Evolutionary conservation across 306 rosid genomes (phyloP).

Genomic region (Luffa aegyptiaca): DNA sequence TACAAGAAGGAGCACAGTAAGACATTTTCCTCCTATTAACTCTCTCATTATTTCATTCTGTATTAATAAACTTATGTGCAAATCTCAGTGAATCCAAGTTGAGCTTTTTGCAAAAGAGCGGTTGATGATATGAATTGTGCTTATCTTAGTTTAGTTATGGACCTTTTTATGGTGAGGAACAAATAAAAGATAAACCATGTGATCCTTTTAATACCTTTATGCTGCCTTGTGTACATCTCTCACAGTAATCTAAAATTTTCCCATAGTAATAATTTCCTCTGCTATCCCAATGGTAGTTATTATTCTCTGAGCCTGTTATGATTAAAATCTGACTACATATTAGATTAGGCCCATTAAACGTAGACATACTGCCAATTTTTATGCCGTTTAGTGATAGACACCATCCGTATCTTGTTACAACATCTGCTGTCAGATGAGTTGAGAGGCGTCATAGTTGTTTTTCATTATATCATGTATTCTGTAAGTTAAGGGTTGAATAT

Average conservation of each 20-base stretch:
- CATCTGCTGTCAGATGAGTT: neutral
- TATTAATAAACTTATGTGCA: neutral
- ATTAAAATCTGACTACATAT: neutral
- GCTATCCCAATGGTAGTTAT: neutral
- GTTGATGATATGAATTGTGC: neutral
- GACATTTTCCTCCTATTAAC: slow-evolving; percentile 4
- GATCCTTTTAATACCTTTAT: too few species aligned
- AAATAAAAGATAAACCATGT: neutral
- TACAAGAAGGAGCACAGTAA: slow-evolving; percentile 99
- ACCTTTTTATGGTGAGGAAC: neutral
- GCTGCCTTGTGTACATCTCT: neutral
- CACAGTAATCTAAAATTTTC: neutral
- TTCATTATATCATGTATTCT: neutral
- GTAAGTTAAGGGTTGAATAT: neutral
- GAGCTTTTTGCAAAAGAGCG: neutral
- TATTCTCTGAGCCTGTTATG: neutral
- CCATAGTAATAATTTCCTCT: neutral
- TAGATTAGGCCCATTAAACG: neutral
- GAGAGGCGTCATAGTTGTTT: neutral
- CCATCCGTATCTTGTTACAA: neutral
- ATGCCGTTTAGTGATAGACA: neutral
- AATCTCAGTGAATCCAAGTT: neutral
- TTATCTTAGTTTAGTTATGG: neutral
- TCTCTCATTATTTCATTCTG: neutral
- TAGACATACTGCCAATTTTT: neutral